A percentile compares a stretch with the other conserved stretches of the same genome.
Evolutionary conservation across 2,329 filamentous ascomycete genomes (phyloP).

Genomic region (Trichoderma afroharzianum): DNA sequence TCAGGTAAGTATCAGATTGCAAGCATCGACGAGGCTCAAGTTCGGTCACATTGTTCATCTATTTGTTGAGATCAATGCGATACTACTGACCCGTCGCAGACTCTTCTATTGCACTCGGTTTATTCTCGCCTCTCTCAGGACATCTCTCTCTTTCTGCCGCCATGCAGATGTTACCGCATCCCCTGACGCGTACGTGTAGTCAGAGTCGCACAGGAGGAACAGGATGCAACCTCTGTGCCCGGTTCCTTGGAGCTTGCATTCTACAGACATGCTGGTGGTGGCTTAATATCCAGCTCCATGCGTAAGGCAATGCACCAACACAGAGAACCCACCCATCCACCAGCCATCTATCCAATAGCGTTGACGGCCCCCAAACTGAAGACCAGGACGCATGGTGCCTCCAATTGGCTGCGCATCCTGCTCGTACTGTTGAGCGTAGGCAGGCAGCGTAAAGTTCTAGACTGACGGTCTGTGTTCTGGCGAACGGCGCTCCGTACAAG

Average conservation of each 20-base stretch:
- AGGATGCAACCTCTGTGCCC: background rate
- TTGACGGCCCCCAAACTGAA: background rate
- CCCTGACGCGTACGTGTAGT: background rate
- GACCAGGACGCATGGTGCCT: background rate
- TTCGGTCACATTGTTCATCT: background rate
- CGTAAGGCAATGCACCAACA: background rate
- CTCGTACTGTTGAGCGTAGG: background rate
- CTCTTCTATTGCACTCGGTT: background rate
- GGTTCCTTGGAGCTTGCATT: background rate
- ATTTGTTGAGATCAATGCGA: background rate
- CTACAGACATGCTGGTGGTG: background rate
- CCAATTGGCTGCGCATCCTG: background rate
- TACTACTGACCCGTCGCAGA: constrained; percentile 10
- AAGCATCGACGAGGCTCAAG: background rate
- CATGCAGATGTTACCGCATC: background rate
- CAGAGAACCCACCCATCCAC: constrained; percentile 4
- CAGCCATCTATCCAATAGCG: background rate
- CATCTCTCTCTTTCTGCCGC: background rate
- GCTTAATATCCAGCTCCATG: background rate
- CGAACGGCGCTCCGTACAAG: background rate
- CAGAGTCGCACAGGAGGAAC: background rate
- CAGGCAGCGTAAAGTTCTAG: background rate
- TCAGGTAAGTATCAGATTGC: background rate
- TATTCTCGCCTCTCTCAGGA: background rate
- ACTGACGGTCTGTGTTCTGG: background rate